Evolutionary conservation across 176 grass and related monocot genomes (phyloP).

Genomic region (Panicum miliaceum): DNA sequence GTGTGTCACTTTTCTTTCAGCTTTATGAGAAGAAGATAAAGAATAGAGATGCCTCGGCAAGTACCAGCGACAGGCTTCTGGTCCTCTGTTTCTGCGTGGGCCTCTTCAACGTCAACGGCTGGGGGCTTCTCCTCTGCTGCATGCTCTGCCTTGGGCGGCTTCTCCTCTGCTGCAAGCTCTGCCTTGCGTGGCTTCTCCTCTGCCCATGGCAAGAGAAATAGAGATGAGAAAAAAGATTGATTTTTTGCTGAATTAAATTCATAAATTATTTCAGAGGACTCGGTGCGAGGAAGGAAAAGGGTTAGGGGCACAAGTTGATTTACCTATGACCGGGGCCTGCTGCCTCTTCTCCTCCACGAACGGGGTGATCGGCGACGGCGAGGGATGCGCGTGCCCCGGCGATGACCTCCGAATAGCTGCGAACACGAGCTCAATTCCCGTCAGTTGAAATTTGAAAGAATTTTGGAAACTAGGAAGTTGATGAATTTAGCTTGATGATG

Average conservation of each 20-base stretch:
- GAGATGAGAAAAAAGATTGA: neutral
- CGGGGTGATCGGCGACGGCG: slow-evolving; percentile 12
- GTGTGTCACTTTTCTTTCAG: neutral
- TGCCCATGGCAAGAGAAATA: slow-evolving; percentile 26
- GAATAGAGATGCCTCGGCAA: slow-evolving; percentile 2
- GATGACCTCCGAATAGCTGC: slow-evolving; percentile 61
- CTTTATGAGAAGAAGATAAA: neutral
- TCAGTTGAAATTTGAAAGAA: slow-evolving; percentile 2
- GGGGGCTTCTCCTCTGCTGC: neutral
- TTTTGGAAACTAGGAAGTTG: neutral
- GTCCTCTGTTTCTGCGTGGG: slow-evolving; percentile 20
- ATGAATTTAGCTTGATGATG: neutral
- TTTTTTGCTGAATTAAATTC: neutral
- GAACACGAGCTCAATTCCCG: neutral
- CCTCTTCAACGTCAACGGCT: neutral
- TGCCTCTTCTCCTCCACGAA: slow-evolving; percentile 42
- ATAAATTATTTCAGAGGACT: neutral
- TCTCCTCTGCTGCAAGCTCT: neutral
- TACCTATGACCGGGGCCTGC: slow-evolving; percentile 51
- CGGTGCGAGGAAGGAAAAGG: neutral
- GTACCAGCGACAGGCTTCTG: slow-evolving; percentile 24
- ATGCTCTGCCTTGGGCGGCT: slow-evolving; percentile 10
- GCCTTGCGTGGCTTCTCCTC: slow-evolving; percentile 38
- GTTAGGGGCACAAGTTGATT: neutral
- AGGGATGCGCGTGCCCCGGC: slow-evolving; percentile 16